A percentile compares a stretch with the other conserved stretches of the same genome.
phyloP scores from a whole-genome alignment of 306 rosid species.

The Adenanthera pavonina region DNA sequence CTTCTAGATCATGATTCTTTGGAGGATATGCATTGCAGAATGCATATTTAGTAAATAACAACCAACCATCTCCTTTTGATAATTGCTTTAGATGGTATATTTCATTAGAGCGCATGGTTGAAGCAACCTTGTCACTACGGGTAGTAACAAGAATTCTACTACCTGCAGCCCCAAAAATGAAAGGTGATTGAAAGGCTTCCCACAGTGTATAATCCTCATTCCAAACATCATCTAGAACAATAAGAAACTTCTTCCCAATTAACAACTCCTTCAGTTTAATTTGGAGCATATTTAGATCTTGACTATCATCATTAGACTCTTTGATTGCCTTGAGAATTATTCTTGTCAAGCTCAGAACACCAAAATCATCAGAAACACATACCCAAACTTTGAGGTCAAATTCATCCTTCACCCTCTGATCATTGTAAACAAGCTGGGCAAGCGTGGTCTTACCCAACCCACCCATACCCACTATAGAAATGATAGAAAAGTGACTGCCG shows the following conservation, averaged over 20 bases:
- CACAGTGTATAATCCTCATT: not conserved
- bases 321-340: not conserved
- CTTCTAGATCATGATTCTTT: not conserved
- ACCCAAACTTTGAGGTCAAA: slow-evolving; percentile 26
- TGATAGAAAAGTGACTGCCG: not conserved
- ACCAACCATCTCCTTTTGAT: not conserved
- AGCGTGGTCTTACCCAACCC: slow-evolving; percentile 32
- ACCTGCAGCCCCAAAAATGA: not conserved
- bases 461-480: not conserved
- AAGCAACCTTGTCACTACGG: not conserved
- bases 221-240: not conserved
- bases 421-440: slow-evolving; percentile 8
- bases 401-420: not conserved
- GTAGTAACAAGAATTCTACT: not conserved
- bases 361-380: slow-evolving; percentile 10
- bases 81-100: not conserved
- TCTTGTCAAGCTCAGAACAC: not conserved
- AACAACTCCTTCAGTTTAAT: not conserved
- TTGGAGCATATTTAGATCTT: not conserved
- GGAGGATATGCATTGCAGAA: not conserved
- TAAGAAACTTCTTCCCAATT: not conserved
- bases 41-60: not conserved
- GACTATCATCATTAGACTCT: not conserved
- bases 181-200: not conserved
- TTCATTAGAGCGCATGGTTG: not conserved